phyloP scores from a whole-genome alignment of 1,284 basidiomycete genomes.

The Rhodotorula sp. region DNA sequence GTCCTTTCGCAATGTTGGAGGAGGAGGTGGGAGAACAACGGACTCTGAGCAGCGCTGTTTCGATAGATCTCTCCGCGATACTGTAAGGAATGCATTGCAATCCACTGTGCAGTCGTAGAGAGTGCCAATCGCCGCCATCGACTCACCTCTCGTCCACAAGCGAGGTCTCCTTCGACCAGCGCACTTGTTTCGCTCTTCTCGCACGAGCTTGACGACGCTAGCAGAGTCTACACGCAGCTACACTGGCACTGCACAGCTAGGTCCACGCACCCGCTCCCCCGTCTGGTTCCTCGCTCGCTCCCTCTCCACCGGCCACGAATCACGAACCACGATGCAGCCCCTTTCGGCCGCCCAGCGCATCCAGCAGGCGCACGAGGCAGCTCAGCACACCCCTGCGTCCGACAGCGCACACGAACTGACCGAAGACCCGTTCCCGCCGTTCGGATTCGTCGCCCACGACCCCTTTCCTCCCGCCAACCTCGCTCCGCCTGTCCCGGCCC shows the following conservation, averaged over 20 bases:
- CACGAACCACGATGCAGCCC: neutral
- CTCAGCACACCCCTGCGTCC: neutral
- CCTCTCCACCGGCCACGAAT: neutral
- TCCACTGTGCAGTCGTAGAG: too few relatives aligned
- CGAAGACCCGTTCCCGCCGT: constrained; percentile 22
- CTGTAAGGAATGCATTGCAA: too few relatives aligned
- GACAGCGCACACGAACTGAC: constrained; percentile 3
- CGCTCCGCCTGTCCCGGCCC: neutral
- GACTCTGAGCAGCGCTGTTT: too few relatives aligned
- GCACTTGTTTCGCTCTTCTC: neutral
- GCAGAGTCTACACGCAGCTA: too few relatives aligned
- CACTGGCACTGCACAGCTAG: too few relatives aligned
- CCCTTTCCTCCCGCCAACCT: constrained; percentile 18
- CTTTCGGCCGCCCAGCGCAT: constrained; percentile 35
- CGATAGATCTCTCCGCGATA: too few relatives aligned
- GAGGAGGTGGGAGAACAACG: too few relatives aligned
- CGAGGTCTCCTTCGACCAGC: too few relatives aligned
- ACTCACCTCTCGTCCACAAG: too few relatives aligned
- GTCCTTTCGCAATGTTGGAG: too few relatives aligned
- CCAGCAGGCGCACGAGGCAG: constrained; percentile 31
- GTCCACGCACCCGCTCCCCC: neutral
- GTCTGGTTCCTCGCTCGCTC: neutral
- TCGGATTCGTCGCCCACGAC: constrained; percentile 15
- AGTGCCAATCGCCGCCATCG: too few relatives aligned
- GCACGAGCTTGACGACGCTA: too few relatives aligned